Evolutionary conservation across 495 filamentous ascomycete species (phyloP).

Genomic region (Monascus purpureus): DNA sequence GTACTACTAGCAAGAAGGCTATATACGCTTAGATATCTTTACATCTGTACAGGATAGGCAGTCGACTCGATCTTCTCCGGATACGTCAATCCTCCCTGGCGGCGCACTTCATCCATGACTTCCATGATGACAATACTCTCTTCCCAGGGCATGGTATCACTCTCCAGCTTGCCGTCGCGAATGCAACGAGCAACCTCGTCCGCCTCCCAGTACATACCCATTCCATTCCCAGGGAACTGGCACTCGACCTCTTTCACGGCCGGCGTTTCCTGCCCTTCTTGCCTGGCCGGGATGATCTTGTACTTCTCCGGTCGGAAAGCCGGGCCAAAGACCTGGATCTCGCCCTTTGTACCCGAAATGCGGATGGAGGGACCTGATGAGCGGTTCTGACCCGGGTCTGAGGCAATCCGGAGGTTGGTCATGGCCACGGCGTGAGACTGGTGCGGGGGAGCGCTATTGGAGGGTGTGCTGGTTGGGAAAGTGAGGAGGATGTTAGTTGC

Average conservation of each 20-base stretch:
- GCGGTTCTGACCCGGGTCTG: conserved; percentile 49
- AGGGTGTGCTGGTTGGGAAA: conserved; percentile 52
- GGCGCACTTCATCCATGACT: conserved; percentile 79
- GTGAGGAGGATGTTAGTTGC: conserved; percentile 63
- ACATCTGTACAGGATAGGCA: conserved; percentile 42
- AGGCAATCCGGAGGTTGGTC: conserved; percentile 54
- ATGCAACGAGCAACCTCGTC: conserved; percentile 79
- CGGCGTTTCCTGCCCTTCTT: conserved; percentile 14
- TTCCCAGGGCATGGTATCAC: conserved; percentile 54
- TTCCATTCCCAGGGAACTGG: conserved; percentile 51
- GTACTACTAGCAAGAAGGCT: no score
- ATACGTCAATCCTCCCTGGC: conserved; percentile 63
- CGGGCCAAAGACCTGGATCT: conserved; percentile 69
- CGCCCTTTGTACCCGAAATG: conserved; percentile 75
- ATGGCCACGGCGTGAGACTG: conserved; percentile 62
- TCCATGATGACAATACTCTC: conserved; percentile 92
- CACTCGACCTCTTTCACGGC: conserved; percentile 43
- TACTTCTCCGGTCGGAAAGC: conserved; percentile 58
- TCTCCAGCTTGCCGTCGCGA: conserved; percentile 69
- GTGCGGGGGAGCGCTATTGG: conserved; percentile 17
- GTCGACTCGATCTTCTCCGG: conserved; percentile 69
- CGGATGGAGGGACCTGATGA: conserved; percentile 54
- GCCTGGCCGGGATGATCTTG: conserved; percentile 37
- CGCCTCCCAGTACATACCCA: conserved; percentile 92
- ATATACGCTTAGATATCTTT: no score